Evolutionary conservation across 2,329 filamentous ascomycete species (phyloP), one percentile per base, ranked within the genome.

Genomic region (Leptosphaerulina australis): DNA sequence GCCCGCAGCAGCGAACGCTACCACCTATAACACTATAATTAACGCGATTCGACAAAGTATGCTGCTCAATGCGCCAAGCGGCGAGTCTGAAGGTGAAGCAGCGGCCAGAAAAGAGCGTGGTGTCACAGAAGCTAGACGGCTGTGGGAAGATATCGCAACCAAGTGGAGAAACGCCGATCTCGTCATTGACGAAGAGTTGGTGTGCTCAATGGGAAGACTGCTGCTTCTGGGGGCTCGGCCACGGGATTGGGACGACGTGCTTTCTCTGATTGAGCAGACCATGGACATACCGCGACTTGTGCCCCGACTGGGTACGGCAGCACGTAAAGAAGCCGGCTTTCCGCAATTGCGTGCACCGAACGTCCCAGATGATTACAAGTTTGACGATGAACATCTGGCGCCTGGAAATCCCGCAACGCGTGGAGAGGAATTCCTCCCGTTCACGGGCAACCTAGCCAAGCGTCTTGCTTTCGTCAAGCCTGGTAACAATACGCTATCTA

Each of bases 21-120:
- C 82, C 45, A 97, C 93, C 0, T 99, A 91, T 67, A 89, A 88
- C 0, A 91, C 85, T 35, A 88, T 99, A 53, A 70, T 99, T 41
- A 88, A 91, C 63, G 89, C 88, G 3, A 81, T 97, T 39, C 82
- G 64, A 36, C 66, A 67, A 50, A 72, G 36, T 21, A 54, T 65
- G 40, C 63, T 64, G 52, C 60, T 62, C 6, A 51, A 59, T 28
- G 54, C 43, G 10, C 68, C 68, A 24, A 59, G 48, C 11, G 68
- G 58, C 15, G 66, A 71, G 47, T 66, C 48, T 8, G 64, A 62
- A 30, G 59, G 64, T 17, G 58, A 70, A 52, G 59, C 49, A 38
- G 63, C 62, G 21, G 55, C 44, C 39, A 62, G 60, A 43, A 70
- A 64, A 36, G 64, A 72, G 15, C 76, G 77, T 25, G 79, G 80